Conservation (phyloP, 176 grass and related monocot genomes). For the Ensete glaucum region DNA sequence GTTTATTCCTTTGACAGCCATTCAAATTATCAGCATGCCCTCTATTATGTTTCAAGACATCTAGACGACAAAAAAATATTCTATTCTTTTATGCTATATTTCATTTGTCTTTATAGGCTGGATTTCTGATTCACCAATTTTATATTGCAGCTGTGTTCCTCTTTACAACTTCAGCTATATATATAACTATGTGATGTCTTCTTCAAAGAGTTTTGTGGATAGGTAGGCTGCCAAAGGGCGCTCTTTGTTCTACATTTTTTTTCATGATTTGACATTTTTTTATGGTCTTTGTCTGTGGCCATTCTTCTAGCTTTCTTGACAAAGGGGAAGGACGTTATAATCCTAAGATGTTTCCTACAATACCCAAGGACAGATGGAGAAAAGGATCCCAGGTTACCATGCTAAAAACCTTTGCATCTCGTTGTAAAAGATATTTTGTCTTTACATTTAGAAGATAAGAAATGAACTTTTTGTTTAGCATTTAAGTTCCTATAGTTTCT, state of each 20-base stretch:
- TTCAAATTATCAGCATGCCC: too few species aligned
- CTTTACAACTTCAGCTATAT: conserved; percentile 95
- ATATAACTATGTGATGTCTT: conserved; percentile 86
- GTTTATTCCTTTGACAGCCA: too few species aligned
- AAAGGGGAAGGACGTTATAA: conserved; percentile 70
- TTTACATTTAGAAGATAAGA: neutral
- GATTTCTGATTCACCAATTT: conserved; percentile 16
- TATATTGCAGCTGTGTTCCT: conserved; percentile 79
- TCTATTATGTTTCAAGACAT: neutral
- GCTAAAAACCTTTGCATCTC: neutral
- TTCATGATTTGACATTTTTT: neutral
- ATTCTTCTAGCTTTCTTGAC: conserved; percentile 64
- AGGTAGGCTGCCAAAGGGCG: conserved; percentile 32
- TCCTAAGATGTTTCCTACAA: conserved; percentile 63
- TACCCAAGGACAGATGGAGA: conserved; percentile 86
- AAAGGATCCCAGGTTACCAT: conserved; percentile 89
- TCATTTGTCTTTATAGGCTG: conserved; percentile 6
- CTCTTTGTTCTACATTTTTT: neutral
- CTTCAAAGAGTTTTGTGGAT: conserved; percentile 84
- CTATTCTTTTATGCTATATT: neutral
- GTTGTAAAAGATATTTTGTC: neutral
- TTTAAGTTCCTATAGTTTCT: neutral
- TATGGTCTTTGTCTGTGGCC: neutral
- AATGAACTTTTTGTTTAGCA: conserved; percentile 4
- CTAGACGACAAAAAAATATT: neutral